Base-by-base conservation (phyloP, 2,329 filamentous ascomycete species). In the Nothopassalora personata region DNA sequence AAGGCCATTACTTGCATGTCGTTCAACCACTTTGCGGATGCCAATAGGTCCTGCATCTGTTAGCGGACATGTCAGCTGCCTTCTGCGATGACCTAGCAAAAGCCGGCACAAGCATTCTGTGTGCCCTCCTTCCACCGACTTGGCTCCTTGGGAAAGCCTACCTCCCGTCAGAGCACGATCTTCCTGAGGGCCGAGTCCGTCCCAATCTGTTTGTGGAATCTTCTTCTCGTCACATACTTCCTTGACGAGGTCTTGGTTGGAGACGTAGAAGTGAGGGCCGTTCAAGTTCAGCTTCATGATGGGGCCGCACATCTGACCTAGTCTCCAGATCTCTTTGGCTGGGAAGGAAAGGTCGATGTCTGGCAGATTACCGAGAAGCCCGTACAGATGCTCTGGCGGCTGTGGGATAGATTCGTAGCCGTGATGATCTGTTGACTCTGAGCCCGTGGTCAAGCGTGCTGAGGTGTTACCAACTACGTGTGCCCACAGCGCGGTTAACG, bases 1-100 rank as follows among this genome's bases (percentile, higher is more conserved):
- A 61, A 62, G 18, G 66, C 65, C 23, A 74, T 67, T 45, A 72
- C 71, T 36, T 71, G 64, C 71, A 73, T 73, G 19, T 56, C 55
- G 45, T 66, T 61, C 45, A 87, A 90, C 87, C 87, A 90, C 90
- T 57, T 74, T 76, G 36, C 83, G 80, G 66, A 91, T 89, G 1
- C 82, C 79, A 23, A 89, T 71, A 0, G 87, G 87, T 0, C 87
- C 87, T 69, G 90, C 89, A 2, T 85, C 5, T 13, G 9, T 49
- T 86, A 0, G 87, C 86, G 7, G 10, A 31, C 18, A 10, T n/a
- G 18, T 33, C n/a, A 30, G 49, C 68, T 69, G 47, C 75, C 71
- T 5, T 74, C 74, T 54, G 71, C 72, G 8, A 54, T n/a, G 79
- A 64, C 0, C 77, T 76, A 1, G 77, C 77, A 63, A 80, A 79